Percentiles rank a stretch among this genome's conserved stretches.
phyloP scores from a whole-genome alignment of 1,284 basidiomycete genomes.

The Tilletia caries region DNA sequence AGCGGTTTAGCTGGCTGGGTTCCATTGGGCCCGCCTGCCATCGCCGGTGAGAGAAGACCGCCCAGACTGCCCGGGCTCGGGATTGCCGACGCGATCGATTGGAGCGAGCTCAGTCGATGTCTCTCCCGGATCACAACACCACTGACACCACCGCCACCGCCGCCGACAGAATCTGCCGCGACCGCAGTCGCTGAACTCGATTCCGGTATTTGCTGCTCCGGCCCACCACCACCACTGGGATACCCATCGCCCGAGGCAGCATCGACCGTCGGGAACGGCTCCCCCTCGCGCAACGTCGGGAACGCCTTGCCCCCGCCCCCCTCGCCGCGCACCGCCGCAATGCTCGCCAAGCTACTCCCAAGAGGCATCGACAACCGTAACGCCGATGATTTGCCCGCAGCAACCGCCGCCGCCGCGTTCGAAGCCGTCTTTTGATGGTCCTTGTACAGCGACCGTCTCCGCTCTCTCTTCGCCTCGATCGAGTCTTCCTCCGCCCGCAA shows the following conservation, averaged over 20 bases:
- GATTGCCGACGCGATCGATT: slow-evolving; percentile 1
- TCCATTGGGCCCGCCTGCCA: too few species aligned
- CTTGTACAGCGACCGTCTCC: slow-evolving; percentile 15
- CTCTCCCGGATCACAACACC: not conserved
- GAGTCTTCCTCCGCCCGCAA: slow-evolving; percentile 41
- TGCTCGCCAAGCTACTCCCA: not conserved
- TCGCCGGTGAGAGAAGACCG: not conserved
- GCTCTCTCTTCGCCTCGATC: slow-evolving; percentile 42
- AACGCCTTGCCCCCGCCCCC: not conserved
- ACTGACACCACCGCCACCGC: not conserved
- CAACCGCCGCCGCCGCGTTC: not conserved
- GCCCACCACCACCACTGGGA: not conserved
- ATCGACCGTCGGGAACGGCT: not conserved
- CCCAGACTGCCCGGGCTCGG: slow-evolving; percentile 7
- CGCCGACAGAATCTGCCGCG: too few species aligned
- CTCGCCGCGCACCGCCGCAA: not conserved
- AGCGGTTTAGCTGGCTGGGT: not conserved
- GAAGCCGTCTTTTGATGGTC: not conserved
- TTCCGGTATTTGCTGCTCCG: too few species aligned
- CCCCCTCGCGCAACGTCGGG: slow-evolving; percentile 1
- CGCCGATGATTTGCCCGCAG: too few species aligned
- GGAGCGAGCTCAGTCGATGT: slow-evolving; percentile 4
- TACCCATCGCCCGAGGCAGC: not conserved
- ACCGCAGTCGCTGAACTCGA: too few species aligned
- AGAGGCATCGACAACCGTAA: slow-evolving; percentile 1